phyloP scores from a whole-genome alignment of 2,329 filamentous ascomycete genomes.

The Penicillium sp. region DNA sequence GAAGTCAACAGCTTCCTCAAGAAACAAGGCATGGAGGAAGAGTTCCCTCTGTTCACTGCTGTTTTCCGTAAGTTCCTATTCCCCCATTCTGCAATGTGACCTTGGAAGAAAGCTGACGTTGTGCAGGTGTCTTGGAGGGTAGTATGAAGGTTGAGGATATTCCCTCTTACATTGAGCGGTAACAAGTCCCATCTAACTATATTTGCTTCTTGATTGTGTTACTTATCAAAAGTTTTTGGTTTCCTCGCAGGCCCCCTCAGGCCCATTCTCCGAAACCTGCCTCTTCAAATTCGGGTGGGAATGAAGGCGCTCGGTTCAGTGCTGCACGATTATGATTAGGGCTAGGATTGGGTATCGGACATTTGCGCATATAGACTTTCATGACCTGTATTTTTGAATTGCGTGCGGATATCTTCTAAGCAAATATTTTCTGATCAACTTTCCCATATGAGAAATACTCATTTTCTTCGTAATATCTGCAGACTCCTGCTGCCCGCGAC shows the following conservation, averaged over 20 bases:
- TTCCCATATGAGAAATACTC: not conserved
- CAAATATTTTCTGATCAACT: not conserved
- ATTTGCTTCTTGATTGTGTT: slow-evolving; percentile 14
- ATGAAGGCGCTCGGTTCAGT: slow-evolving; percentile 17
- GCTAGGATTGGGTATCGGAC: slow-evolving; percentile 6
- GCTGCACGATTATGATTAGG: slow-evolving; percentile 22
- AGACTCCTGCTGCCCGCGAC: no score
- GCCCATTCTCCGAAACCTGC: slow-evolving; percentile 16
- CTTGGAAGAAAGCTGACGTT: slow-evolving; percentile 20
- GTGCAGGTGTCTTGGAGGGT: slow-evolving; percentile 67
- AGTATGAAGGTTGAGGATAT: slow-evolving; percentile 75
- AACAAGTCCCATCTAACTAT: slow-evolving; percentile 26
- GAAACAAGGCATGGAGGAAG: slow-evolving; percentile 68
- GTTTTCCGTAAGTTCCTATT: slow-evolving; percentile 58
- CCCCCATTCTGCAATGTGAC: not conserved
- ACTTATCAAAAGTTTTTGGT: slow-evolving; percentile 21
- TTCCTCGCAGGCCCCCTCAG: slow-evolving; percentile 19
- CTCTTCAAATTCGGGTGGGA: slow-evolving; percentile 12
- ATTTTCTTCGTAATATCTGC: no score
- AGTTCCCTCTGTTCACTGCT: slow-evolving; percentile 90
- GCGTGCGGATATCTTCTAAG: slow-evolving; percentile 4
- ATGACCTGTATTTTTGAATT: slow-evolving; percentile 22
- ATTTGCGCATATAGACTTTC: slow-evolving; percentile 21
- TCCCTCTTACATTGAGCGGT: slow-evolving; percentile 60
- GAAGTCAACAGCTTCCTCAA: slow-evolving; percentile 90